Evolutionary conservation across 805 yeast species (phyloP).

Genomic region (Ogataea polymorpha): DNA sequence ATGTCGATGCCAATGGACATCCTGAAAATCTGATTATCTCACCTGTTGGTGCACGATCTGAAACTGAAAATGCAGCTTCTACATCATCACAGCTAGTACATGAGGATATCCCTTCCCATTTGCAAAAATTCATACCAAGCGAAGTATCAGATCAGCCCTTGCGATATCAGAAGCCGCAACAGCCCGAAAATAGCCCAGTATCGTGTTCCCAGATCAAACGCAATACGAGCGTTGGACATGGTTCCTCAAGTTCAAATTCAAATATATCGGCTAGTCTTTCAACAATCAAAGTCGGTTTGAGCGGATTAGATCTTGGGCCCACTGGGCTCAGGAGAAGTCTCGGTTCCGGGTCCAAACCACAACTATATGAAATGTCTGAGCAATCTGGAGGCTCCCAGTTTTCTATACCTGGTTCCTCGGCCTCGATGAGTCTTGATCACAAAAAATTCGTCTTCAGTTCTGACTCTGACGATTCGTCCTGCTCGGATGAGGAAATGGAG

Average conservation of each 20-base stretch:
- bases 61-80: not conserved
- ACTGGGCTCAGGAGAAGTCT: slow-evolving; percentile 29
- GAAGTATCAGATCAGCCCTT: no score
- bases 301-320: slow-evolving; percentile 30
- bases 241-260: slow-evolving; percentile 9
- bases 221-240: slow-evolving; percentile 20
- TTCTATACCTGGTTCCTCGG: slow-evolving; percentile 8
- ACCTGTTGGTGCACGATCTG: not conserved
- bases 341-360: slow-evolving; percentile 31
- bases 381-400: slow-evolving; percentile 29
- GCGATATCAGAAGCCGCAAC: no score
- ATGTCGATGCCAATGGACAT: slow-evolving; percentile 15
- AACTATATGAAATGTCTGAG: slow-evolving; percentile 24
- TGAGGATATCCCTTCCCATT: slow-evolving; percentile 1
- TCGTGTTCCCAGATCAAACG: slow-evolving; percentile 1
- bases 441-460: slow-evolving; percentile 37
- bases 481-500: slow-evolving; percentile 27
- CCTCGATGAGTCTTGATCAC: slow-evolving; percentile 13
- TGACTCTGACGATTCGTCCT: slow-evolving; percentile 25
- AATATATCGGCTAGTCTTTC: slow-evolving; percentile 20
- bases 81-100: not conserved
- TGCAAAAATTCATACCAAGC: not conserved
- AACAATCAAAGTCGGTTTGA: slow-evolving; percentile 31
- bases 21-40: not conserved
- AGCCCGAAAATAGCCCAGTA: no score